Percentiles rank a stretch among this genome's conserved stretches.
These are phyloP conservation scores for Heracleum sosnowskyi DNA, from an alignment of 129 eudicot genomes.

Conservation along the genomic window DNA sequence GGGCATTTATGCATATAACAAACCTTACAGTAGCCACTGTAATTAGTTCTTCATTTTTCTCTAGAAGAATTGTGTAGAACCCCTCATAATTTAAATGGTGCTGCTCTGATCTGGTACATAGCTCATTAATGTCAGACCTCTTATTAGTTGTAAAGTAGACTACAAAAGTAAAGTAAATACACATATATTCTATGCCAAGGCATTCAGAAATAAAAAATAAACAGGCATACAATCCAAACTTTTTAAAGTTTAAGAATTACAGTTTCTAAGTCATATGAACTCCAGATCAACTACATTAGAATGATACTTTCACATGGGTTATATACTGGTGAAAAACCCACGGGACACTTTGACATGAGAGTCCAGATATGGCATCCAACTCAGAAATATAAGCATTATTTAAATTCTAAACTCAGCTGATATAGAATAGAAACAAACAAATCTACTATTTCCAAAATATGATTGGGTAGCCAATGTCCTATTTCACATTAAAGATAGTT, in stretches of 20 bases:
- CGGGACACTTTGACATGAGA: background rate
- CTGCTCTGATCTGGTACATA: constrained; percentile 56
- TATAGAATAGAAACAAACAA: background rate
- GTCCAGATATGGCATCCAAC: background rate
- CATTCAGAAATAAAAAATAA: background rate
- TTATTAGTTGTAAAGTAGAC: background rate
- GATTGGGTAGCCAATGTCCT: background rate
- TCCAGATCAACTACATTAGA: background rate
- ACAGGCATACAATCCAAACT: background rate
- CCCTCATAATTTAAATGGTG: constrained; percentile 74
- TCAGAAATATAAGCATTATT: background rate
- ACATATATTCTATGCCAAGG: background rate
- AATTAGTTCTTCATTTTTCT: constrained; percentile 82
- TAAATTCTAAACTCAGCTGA: background rate
- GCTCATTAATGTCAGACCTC: constrained; percentile 12
- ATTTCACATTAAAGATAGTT: background rate
- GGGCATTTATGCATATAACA: background rate
- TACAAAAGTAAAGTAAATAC: background rate
- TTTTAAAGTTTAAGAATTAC: background rate
- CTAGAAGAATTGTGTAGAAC: constrained; percentile 73
- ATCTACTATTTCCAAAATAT: background rate
- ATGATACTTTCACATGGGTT: background rate
- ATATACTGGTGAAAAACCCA: background rate
- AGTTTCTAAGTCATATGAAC: background rate
- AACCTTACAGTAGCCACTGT: constrained; percentile 75